Evolutionary conservation across 345 rosid genomes (phyloP), one percentile per base, ranked within the genome.

Genomic region (Eucalyptus camaldulensis): DNA sequence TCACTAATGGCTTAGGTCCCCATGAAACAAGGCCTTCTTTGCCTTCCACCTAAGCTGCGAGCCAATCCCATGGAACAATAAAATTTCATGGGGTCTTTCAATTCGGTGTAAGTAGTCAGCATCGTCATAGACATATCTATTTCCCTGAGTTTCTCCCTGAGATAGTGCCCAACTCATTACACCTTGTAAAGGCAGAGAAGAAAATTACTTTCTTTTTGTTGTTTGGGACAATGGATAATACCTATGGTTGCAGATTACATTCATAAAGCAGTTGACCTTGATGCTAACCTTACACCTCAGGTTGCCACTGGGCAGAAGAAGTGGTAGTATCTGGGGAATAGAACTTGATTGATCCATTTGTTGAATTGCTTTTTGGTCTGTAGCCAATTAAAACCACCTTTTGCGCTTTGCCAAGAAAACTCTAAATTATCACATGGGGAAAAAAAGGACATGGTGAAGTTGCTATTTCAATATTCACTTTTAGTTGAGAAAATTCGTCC

Each of bases 81-180:
- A 53, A 53, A 53, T 1, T 53, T 2, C 25, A 8, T 4, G 58
- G 25, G 25, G 25, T 53, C 25, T 19, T 53, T 53, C 4, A 6
- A 3, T 16, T 21, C 0, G 0, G 8, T 50, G 54, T 50, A 50
- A 50, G 21, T 50, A 50, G 54, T 50, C 5, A 0, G 58, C 25
- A 53, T 53, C 0, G 0, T 53, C 2, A 8, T 53, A 53, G 5
- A 19, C 25, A 53, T 19, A 5, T 53, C 25, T 53, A 53, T 53
- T 53, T 53, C 25, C 0, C 0, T 2, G 10, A 4, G 25, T 1
- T 53, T 53, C 1, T 53, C 9, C 2, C 5, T 2, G 1, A 53
- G 10, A 53, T 1, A 53, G 1, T 53, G 10, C 10, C 58, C 58
- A 4, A 10, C 58, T 53, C 5, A 1, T 19, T 19, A 53, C 25